A percentile compares a stretch with the other conserved stretches of the same genome.
Evolutionary conservation across 1,284 basidiomycete species (phyloP).

Genomic region (Ganoderma meredithae): DNA sequence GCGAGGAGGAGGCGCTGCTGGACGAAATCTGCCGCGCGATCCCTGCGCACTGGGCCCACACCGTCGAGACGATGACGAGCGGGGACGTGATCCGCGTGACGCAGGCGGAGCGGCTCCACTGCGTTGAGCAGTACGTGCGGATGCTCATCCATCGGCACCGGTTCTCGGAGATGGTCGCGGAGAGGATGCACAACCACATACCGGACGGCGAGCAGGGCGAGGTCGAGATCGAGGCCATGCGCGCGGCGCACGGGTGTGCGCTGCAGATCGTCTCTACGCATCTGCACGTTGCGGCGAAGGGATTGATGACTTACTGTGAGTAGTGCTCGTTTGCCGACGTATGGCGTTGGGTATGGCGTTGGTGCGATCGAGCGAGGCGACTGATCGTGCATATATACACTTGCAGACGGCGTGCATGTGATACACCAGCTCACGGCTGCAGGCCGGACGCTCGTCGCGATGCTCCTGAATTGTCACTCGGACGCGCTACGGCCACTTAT

Average conservation of each 20-base stretch:
- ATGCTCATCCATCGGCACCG: slow-evolving; percentile 82
- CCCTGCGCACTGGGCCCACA: slow-evolving; percentile 82
- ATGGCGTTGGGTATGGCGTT: neutral
- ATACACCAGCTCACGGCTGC: slow-evolving; percentile 93
- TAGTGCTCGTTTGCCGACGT: slow-evolving; percentile 25
- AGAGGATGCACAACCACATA: slow-evolving; percentile 53
- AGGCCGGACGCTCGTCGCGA: slow-evolving; percentile 86
- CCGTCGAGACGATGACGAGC: slow-evolving; percentile 81
- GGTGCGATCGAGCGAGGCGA: slow-evolving; percentile 5
- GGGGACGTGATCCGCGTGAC: slow-evolving; percentile 88
- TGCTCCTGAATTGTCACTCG: slow-evolving; percentile 81
- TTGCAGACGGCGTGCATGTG: slow-evolving; percentile 86
- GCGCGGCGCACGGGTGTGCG: slow-evolving; percentile 74
- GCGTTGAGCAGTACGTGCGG: slow-evolving; percentile 84
- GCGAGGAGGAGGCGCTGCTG: slow-evolving; percentile 80
- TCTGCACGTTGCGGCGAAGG: slow-evolving; percentile 84
- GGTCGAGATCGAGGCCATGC: slow-evolving; percentile 72
- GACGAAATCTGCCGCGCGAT: slow-evolving; percentile 80
- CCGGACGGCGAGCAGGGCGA: slow-evolving; percentile 62
- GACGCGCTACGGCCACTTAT: slow-evolving; percentile 76
- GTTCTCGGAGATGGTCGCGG: slow-evolving; percentile 75
- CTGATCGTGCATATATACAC: slow-evolving; percentile 6
- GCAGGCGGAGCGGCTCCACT: slow-evolving; percentile 85
- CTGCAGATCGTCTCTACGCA: slow-evolving; percentile 85
- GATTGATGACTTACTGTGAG: slow-evolving; percentile 93